Percentiles rank a stretch among this genome's conserved stretches.
phyloP scores from a whole-genome alignment of 805 yeast genomes.

The Candida boleticola region DNA sequence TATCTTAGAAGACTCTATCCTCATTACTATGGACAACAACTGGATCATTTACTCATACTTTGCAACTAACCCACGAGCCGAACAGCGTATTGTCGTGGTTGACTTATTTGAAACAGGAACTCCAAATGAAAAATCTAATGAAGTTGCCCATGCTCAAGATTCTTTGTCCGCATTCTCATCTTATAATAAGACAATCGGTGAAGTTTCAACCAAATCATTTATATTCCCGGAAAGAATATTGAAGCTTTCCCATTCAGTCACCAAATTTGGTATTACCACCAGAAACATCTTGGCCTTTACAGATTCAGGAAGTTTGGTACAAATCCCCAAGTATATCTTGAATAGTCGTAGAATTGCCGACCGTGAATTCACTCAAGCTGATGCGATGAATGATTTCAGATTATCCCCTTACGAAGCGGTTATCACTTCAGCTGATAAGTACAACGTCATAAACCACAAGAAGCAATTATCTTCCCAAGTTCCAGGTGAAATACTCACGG shows the following conservation, averaged over 20 bases:
- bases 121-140: slow-evolving; percentile 45
- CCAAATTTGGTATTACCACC: slow-evolving; percentile 65
- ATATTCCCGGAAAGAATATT: slow-evolving; percentile 58
- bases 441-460: slow-evolving; percentile 36
- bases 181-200: slow-evolving; percentile 41
- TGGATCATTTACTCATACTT: slow-evolving; percentile 74
- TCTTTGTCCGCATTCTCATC: slow-evolving; percentile 30
- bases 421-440: slow-evolving; percentile 36
- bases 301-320: slow-evolving; percentile 58
- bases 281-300: slow-evolving; percentile 63
- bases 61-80: slow-evolving; percentile 47
- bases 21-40: slow-evolving; percentile 72
- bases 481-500: slow-evolving; percentile 23
- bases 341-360: slow-evolving; percentile 69
- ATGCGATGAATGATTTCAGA: slow-evolving; percentile 55
- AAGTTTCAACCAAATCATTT: slow-evolving; percentile 53
- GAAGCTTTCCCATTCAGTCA: slow-evolving; percentile 37
- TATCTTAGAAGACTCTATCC: slow-evolving; percentile 40
- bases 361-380: slow-evolving; percentile 48
- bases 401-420: slow-evolving; percentile 65
- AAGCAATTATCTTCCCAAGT: slow-evolving; percentile 23
- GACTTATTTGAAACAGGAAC: slow-evolving; percentile 73
- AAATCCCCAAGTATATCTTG: slow-evolving; percentile 67
- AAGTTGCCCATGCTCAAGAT: slow-evolving; percentile 12
- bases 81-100: slow-evolving; percentile 60